These are phyloP conservation scores for Dicorynia guianensis DNA, from an alignment of 306 rosid genomes.

Conservation along the genomic window DNA sequence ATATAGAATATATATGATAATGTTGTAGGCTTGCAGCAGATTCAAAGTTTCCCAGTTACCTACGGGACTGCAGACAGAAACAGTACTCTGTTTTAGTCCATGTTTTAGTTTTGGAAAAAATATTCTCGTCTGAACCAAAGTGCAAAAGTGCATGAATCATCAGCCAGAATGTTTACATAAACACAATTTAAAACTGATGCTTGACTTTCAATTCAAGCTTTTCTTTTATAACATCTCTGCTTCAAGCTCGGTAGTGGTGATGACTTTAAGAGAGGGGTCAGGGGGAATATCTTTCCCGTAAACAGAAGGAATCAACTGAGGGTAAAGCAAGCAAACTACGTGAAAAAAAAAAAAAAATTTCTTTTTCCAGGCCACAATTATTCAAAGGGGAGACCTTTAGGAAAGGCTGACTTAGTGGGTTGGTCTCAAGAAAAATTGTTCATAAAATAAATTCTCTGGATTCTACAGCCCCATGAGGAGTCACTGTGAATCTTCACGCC, in stretches of 20 bases:
- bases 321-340: slow-evolving; percentile 38
- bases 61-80: background rate
- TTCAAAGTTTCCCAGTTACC: background rate
- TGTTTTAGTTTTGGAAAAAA: background rate
- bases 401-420: slow-evolving; percentile 55
- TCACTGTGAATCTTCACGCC: slow-evolving; percentile 34
- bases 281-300: slow-evolving; percentile 38
- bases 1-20: background rate
- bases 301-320: slow-evolving; percentile 40
- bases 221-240: slow-evolving; percentile 41
- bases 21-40: background rate
- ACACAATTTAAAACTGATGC: slow-evolving; percentile 42
- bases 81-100: background rate
- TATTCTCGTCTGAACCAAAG: slow-evolving; percentile 29
- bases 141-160: slow-evolving; percentile 5
- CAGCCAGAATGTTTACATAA: slow-evolving; percentile 29
- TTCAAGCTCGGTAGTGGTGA: slow-evolving; percentile 26
- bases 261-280: slow-evolving; percentile 30
- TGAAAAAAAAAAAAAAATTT: slow-evolving; percentile 29
- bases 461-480: slow-evolving; percentile 34
- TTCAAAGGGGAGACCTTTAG: slow-evolving; percentile 43
- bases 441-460: background rate
- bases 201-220: slow-evolving; percentile 51
- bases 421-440: slow-evolving; percentile 28
- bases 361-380: slow-evolving; percentile 20